phyloP scores from a whole-genome alignment of 2,329 filamentous ascomycete genomes.

The Stachybotrys elegans region DNA sequence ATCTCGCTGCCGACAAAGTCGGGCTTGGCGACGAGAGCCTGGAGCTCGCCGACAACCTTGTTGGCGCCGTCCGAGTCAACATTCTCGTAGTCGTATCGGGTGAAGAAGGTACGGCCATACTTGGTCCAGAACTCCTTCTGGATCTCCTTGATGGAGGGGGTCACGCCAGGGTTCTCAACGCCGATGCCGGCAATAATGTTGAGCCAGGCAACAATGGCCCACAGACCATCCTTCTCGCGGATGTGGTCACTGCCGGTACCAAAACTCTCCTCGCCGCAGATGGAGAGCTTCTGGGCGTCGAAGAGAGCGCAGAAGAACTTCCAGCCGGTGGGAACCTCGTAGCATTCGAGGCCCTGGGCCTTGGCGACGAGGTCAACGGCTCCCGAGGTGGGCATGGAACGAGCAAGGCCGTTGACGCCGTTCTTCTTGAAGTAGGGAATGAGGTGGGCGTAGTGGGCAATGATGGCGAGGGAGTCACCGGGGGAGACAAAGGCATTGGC shows the following conservation, averaged over 20 bases:
- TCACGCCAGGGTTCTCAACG: slow-evolving; percentile 70
- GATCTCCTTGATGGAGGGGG: slow-evolving; percentile 90
- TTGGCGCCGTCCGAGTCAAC: slow-evolving; percentile 87
- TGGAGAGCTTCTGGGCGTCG: slow-evolving; percentile 91
- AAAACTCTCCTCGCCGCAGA: slow-evolving; percentile 97
- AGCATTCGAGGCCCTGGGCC: slow-evolving; percentile 84
- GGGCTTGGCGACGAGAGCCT: slow-evolving; percentile 68
- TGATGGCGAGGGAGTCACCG: slow-evolving; percentile 95
- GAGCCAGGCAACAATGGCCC: slow-evolving; percentile 95
- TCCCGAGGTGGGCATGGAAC: slow-evolving; percentile 95
- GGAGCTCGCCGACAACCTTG: slow-evolving; percentile 80
- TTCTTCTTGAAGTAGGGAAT: slow-evolving; percentile 99
- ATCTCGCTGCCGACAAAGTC: slow-evolving; percentile 79
- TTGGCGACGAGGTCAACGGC: slow-evolving; percentile 95
- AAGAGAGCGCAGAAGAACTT: slow-evolving; percentile 98
- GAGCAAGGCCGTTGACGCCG: slow-evolving; percentile 89
- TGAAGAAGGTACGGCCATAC: slow-evolving; percentile 98
- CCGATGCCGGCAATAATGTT: slow-evolving; percentile 97
- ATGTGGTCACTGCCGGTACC: slow-evolving; percentile 98
- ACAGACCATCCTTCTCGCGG: slow-evolving; percentile 96
- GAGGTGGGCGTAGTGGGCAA: slow-evolving; percentile 90
- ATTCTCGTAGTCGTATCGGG: slow-evolving; percentile 96
- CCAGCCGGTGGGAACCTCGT: slow-evolving; percentile 98
- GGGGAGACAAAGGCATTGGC: slow-evolving; percentile 95
- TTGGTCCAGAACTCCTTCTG: slow-evolving; percentile 95